Percentiles rank a stretch among this genome's conserved stretches.
phyloP scores from a whole-genome alignment of 1,284 basidiomycete species.

The Golubevia sp. region DNA sequence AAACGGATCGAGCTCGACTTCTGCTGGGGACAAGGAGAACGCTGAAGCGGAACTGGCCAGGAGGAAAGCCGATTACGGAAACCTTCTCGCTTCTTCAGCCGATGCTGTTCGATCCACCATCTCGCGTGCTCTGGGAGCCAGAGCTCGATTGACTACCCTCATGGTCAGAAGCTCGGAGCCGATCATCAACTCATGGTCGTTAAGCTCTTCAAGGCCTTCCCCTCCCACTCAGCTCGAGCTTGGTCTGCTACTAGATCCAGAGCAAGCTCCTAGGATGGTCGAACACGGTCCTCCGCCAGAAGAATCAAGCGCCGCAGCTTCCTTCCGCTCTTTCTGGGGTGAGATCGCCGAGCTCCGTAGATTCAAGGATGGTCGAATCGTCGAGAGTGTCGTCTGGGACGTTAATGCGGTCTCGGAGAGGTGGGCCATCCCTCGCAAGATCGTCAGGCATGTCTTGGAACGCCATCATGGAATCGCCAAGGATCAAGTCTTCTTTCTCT shows the following conservation, averaged over 20 bases:
- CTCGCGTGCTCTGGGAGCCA: conserved; percentile 22
- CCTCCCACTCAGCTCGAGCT: conserved; percentile 33
- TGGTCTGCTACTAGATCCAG: conserved; percentile 32
- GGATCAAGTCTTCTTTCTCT: conserved; percentile 65
- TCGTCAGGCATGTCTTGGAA: conserved; percentile 76
- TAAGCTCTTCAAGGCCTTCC: conserved; percentile 17
- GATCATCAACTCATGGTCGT: conserved; percentile 19
- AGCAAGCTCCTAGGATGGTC: conserved; percentile 52
- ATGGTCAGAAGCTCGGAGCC: conserved; percentile 19
- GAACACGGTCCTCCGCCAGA: conserved; percentile 65
- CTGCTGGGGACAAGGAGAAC: neutral
- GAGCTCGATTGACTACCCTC: conserved; percentile 29
- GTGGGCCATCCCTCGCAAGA: conserved; percentile 74
- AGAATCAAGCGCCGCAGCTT: conserved; percentile 64
- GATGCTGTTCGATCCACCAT: conserved; percentile 33
- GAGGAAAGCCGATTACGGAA: conserved; percentile 33
- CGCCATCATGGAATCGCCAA: conserved; percentile 73
- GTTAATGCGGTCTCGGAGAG: conserved; percentile 63
- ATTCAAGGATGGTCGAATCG: conserved; percentile 93
- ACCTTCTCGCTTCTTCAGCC: conserved; percentile 23
- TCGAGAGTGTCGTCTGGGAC: conserved; percentile 91
- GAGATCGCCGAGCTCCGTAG: conserved; percentile 88
- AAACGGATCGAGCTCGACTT: neutral
- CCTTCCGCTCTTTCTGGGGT: conserved; percentile 89
- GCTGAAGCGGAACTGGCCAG: conserved; percentile 3